Evolutionary conservation across 345 rosid genomes (phyloP), one percentile per base, ranked within the genome.

Genomic region (Laguncularia racemosa): DNA sequence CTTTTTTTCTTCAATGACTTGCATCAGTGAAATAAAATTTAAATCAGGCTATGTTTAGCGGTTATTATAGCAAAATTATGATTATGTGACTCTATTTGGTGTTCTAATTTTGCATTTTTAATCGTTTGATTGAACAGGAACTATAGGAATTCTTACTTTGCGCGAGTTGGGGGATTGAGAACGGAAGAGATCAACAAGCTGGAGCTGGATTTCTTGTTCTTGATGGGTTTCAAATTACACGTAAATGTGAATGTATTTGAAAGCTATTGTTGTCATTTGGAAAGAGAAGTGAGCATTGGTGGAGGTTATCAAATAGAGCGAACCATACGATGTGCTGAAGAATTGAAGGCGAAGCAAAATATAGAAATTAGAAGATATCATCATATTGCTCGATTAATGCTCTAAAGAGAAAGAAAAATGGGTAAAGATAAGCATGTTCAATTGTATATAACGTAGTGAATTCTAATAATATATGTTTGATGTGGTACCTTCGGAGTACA

Each of bases 241-340:
- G 98, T 91, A 46, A 91, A 88, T 70, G 79, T 88, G 40, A 81
- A 92, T 46, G 98, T 91, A 46, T 91, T 88, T 57, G 90, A 91
- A 82, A 86, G 98, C 59, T 91, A 91, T 12, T 88, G 96, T 56
- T 68, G 88, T 58, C 98, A 91, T 63, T 61, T 91, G 40, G 95
- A 91, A 55, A 84, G 98, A 62, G 98, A 88, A 73, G 96, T 91
- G 20, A 76, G 96, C 60, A 68, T 76, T 17, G 96, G 96, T 40
- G 95, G 96, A 59, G 96, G 98, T 3, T 88, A 85, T 63, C 96
- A 86, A 14, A 86, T 91, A 28, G 98, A 91, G 69, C 82, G 65
- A 60, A 82, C 96, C 8, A 60, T 91, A 38, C 64, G 96, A 65
- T 88, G 96, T 17, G 90, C 96, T 0, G 98, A 79, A 52, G 98